Base-by-base conservation (phyloP, 306 rosid species). In the Psophocarpus tetragonolobus region DNA sequence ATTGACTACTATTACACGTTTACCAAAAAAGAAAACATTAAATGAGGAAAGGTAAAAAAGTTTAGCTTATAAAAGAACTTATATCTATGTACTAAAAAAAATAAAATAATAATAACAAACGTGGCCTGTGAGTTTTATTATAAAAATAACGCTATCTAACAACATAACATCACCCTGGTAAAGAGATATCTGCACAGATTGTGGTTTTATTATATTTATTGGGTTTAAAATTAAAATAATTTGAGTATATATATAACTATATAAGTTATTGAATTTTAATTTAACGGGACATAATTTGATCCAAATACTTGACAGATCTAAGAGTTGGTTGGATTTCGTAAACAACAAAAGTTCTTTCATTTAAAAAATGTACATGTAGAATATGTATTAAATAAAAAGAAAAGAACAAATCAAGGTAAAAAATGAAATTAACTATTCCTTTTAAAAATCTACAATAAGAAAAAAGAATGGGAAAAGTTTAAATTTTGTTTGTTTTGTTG, bases 401-500 rank as follows among this genome's bases (percentile, higher is more conserved):
- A 72, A 41, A 32, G 54, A 44, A 57, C 71, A 41, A 58, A 73
- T 56, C 56, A 24, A 24, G 57, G 30, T 23, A 53, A 42, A 45
- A 76, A 56, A 41, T 41, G 11, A 36, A 58, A 61, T 13, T 18
- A 77, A 69, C 67, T 13, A 60, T 29, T 58, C 54, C 45, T 50
- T 50, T 69, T 36, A 27, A 71, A 64, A 72, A 14, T 75, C 65
- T 18, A 26, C 23, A 53, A 53, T 44, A 29, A 13, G 26, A 35
- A 18, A 42, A 77, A 77, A 54, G 23, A 53, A 50, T n/a, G 20
- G 21, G 58, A 51, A 70, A 47, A 35, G 61, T 60, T 70, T 61
- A 51, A 17, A 60, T 75, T 35, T 75, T 35, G 73, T 51, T 63
- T 76, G 71, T 69, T 68, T 74, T 61, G 78, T 63, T 74, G 87